Conservation (phyloP, 495 filamentous ascomycete genomes). For the Cladorrhinum samala region DNA sequence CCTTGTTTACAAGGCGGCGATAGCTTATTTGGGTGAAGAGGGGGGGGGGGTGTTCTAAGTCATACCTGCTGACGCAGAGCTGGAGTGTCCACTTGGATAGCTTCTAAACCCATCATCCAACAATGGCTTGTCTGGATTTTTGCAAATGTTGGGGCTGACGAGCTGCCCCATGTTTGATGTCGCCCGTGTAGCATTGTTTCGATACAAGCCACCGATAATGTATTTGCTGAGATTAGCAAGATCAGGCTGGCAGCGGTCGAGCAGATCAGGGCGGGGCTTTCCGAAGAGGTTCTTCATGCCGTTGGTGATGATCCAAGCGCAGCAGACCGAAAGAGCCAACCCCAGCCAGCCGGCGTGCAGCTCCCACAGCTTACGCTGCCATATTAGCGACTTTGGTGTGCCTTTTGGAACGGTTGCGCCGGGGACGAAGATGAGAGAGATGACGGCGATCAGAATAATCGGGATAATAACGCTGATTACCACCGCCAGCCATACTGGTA, state of each 20-base stretch:
- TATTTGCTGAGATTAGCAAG: constrained; percentile 35
- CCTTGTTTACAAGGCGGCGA: background rate
- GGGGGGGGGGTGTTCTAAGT: background rate
- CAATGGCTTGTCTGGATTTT: constrained; percentile 52
- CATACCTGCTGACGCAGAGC: constrained; percentile 58
- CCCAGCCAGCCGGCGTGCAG: constrained; percentile 76
- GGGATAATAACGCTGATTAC: constrained; percentile 54
- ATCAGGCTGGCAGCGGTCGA: constrained; percentile 61
- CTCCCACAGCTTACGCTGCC: constrained; percentile 76
- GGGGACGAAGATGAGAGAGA: constrained; percentile 62
- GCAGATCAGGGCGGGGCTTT: constrained; percentile 77
- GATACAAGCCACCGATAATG: constrained; percentile 33
- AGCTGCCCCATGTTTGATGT: constrained; percentile 41
- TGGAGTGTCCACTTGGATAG: constrained; percentile 67
- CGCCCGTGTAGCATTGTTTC: constrained; percentile 18
- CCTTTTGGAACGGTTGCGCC: constrained; percentile 58
- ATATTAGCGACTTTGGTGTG: constrained; percentile 58
- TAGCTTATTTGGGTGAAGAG: background rate
- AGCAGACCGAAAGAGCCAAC: constrained; percentile 57
- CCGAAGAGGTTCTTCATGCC: constrained; percentile 82
- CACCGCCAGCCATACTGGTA: constrained; percentile 53
- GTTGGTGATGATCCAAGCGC: constrained; percentile 71
- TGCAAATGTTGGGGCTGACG: constrained; percentile 64
- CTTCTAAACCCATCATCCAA: constrained; percentile 82
- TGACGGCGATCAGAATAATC: constrained; percentile 58